A percentile compares a stretch with the other conserved stretches of the same genome.
phyloP scores from a whole-genome alignment of 805 yeast genomes.

The Cyberlindnera mrakii region DNA sequence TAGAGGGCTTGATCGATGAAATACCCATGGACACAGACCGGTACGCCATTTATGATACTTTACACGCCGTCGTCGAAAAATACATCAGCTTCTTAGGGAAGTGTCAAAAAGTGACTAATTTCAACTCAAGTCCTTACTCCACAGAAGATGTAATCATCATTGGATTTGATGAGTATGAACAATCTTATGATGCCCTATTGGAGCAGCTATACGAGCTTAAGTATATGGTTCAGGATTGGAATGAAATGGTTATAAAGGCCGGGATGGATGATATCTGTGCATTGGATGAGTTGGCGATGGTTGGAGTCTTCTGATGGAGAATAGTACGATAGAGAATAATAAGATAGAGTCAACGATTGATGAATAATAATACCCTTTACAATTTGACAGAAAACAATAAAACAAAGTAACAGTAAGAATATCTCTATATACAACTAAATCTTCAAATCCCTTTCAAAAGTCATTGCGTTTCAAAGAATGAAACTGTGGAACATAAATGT shows the following conservation, averaged over 20 bases:
- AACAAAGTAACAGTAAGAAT: background rate
- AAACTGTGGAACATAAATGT: conserved; percentile 10
- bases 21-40: background rate
- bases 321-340: too few relatives aligned
- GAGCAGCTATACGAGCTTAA: conserved; percentile 6
- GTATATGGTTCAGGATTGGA: conserved; percentile 7
- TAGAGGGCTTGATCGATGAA: background rate
- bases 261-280: background rate
- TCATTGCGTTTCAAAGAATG: conserved; percentile 3
- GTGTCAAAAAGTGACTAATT: conserved; percentile 10
- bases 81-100: conserved; percentile 2
- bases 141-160: conserved; percentile 11
- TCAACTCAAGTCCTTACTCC: conserved; percentile 11
- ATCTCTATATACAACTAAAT: background rate
- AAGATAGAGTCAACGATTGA: too few relatives aligned
- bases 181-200: conserved; percentile 5
- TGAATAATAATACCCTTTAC: too few relatives aligned
- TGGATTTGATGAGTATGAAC: conserved; percentile 13
- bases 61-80: background rate
- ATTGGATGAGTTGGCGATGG: background rate
- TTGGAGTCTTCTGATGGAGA: too few relatives aligned
- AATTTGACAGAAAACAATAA: too few relatives aligned
- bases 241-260: conserved; percentile 5
- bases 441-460: background rate
- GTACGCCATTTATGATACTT: background rate